Evolutionary conservation across 495 filamentous ascomycete species (phyloP), one percentile per base, ranked within the genome.

Genomic region (Mytilinidion resinicola): DNA sequence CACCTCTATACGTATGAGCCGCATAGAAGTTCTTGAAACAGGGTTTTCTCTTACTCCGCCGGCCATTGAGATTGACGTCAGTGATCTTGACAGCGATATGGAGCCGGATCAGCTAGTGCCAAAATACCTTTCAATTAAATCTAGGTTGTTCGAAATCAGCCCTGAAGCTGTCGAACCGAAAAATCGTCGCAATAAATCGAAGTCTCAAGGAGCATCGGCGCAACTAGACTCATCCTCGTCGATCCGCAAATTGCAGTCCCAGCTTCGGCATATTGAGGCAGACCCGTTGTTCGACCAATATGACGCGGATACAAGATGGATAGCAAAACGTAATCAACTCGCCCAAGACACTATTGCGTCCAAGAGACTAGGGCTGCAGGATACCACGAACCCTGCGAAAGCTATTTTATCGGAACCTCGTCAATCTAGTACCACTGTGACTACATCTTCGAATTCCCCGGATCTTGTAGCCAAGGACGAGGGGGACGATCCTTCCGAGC

Each of bases 271-370:
- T 42, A 87, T 96, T 35, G 87, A 90, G 62, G 84, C 84, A 10
- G 93, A 98, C 66, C 78, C 93, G 1, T 73, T 98, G 9, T 95
- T 96, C 66, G 91, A 98, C 66, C 79, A 81, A 52, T 76, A 80
- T 48, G 77, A 87, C 56, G 91, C 91, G 1, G 84, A 95, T 44
- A 77, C 79, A 33, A 70, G 82, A 59, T 98, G 93, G 93, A 78
- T 75, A 53, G 70, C 76, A 1, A 82, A 82, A 63, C 79, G 81
- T 12, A 82, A 86, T 39, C 77, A 80, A n/a, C 72, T 96, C 12
- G 81, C 86, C 57, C 80, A 80, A 62, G 79, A 83, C 51, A 74
- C 70, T n/a, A 67, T 72, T 15, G 66, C 67, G 35, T 55, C 69
- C 30, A 73, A 55, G 50, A 67, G 59, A 54, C 53, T 73, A 12